Conservation (phyloP, 169 alveolate species). For the Neospora caninum region DNA sequence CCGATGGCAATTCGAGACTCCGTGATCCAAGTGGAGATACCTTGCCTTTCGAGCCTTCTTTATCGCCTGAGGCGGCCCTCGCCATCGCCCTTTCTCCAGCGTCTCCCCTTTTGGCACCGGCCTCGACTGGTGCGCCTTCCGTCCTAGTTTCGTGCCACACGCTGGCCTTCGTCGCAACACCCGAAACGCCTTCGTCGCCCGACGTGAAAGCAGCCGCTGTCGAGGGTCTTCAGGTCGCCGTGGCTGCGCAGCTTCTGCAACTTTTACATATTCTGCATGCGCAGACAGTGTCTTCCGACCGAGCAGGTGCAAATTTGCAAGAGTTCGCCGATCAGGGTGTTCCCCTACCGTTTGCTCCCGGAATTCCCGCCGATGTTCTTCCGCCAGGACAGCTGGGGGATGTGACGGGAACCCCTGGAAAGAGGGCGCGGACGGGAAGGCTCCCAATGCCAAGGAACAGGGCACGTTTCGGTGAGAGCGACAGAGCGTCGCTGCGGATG, state of each 20-base stretch:
- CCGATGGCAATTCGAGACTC: no score
- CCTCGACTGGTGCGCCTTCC: background rate
- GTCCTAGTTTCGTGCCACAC: background rate
- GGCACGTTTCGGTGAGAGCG: no score
- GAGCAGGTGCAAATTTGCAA: no score
- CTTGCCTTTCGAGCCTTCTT: background rate
- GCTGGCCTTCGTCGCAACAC: background rate
- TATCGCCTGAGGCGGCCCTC: background rate
- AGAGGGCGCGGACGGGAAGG: no score
- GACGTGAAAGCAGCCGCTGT: slow-evolving; percentile 1
- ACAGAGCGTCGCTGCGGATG: no score
- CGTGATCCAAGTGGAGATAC: no score
- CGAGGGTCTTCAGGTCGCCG: slow-evolving; percentile 17
- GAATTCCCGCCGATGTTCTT: no score
- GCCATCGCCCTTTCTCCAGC: background rate
- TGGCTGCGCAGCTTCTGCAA: background rate
- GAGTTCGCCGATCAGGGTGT: no score
- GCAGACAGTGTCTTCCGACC: background rate
- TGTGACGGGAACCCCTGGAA: no score
- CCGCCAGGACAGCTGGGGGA: no score
- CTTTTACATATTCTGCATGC: background rate
- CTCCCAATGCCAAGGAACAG: no score
- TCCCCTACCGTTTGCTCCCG: no score
- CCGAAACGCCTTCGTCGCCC: background rate
- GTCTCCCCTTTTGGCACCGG: background rate